These are phyloP conservation scores for Eustoma russellianum DNA, from an alignment of 257 asterid genomes.

Conservation along the genomic window DNA sequence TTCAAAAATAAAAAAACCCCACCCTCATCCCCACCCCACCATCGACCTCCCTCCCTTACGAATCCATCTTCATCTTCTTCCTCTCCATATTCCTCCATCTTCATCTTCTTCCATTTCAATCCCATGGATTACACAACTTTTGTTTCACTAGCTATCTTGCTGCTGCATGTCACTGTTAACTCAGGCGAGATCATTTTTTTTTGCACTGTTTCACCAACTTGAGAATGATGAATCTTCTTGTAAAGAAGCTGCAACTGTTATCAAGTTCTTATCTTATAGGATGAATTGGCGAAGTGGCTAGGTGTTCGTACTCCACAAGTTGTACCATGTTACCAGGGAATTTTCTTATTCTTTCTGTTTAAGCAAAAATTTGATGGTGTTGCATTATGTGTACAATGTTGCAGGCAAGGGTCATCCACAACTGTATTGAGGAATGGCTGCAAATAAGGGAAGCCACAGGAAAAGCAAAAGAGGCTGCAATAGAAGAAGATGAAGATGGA, in stretches of 20 bases:
- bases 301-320: conserved; percentile 99
- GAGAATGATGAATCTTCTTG: conserved; percentile 58
- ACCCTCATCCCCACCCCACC: no score
- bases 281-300: conserved; percentile 99
- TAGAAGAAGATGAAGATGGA: no score
- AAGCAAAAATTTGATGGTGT: conserved; percentile 10
- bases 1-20: no score
- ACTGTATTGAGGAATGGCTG: no score
- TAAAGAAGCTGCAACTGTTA: conserved; percentile 92
- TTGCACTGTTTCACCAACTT: conserved; percentile 76
- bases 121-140: no score
- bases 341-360: conserved; percentile 16
- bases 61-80: no score
- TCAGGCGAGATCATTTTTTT: conserved; percentile 98
- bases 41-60: no score
- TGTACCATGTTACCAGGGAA: conserved; percentile 37
- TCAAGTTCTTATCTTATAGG: conserved; percentile 92
- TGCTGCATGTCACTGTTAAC: conserved; percentile 86
- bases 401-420: conserved; percentile 93
- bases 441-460: no score
- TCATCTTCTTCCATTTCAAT: no score
- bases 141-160: conserved; percentile 7
- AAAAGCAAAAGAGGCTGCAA: no score
- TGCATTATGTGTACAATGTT: conserved; percentile 1
- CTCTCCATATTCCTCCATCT: no score